A percentile compares a stretch with the other conserved stretches of the same genome.
phyloP scores from a whole-genome alignment of 2,329 filamentous ascomycete species.

The Thielaviopsis ethacetica region DNA sequence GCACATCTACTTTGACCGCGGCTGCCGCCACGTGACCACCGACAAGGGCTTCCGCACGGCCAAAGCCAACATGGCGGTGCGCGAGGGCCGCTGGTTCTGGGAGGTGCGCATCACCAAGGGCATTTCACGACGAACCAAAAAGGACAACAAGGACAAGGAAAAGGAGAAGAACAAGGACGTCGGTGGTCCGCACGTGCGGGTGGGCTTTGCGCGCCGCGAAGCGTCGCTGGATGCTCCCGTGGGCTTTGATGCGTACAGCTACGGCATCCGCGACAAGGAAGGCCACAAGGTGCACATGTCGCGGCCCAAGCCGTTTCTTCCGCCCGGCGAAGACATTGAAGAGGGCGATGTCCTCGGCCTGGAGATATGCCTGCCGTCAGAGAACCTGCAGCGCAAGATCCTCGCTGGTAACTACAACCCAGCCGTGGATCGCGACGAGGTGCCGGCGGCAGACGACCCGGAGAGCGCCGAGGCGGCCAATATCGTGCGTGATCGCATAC shows the following conservation, averaged over 20 bases:
- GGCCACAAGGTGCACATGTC: slow-evolving; percentile 92
- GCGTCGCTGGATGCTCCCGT: slow-evolving; percentile 70
- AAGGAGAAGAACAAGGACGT: slow-evolving; percentile 24
- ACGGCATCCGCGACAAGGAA: slow-evolving; percentile 74
- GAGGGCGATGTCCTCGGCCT: slow-evolving; percentile 91
- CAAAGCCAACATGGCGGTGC: slow-evolving; percentile 74
- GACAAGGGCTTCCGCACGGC: slow-evolving; percentile 87
- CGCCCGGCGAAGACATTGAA: slow-evolving; percentile 57
- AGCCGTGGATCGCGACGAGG: slow-evolving; percentile 50
- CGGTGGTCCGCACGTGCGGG: slow-evolving; percentile 51
- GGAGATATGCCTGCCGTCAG: slow-evolving; percentile 77
- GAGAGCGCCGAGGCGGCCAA: slow-evolving; percentile 47
- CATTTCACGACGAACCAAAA: slow-evolving; percentile 31
- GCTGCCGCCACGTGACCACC: slow-evolving; percentile 65
- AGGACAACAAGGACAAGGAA: slow-evolving; percentile 14
- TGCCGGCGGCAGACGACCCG: background rate
- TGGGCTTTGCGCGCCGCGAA: slow-evolving; percentile 74
- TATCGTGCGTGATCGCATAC: slow-evolving; percentile 86
- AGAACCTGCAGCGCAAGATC: slow-evolving; percentile 74
- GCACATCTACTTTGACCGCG: slow-evolving; percentile 66
- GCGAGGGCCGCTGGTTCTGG: slow-evolving; percentile 86
- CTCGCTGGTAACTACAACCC: slow-evolving; percentile 80
- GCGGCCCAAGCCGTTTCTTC: slow-evolving; percentile 78
- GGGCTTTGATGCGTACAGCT: slow-evolving; percentile 83
- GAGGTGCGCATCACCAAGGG: slow-evolving; percentile 82